Conservation (phyloP, 2,329 filamentous ascomycete species). For the Apiospora rasikravindrae region DNA sequence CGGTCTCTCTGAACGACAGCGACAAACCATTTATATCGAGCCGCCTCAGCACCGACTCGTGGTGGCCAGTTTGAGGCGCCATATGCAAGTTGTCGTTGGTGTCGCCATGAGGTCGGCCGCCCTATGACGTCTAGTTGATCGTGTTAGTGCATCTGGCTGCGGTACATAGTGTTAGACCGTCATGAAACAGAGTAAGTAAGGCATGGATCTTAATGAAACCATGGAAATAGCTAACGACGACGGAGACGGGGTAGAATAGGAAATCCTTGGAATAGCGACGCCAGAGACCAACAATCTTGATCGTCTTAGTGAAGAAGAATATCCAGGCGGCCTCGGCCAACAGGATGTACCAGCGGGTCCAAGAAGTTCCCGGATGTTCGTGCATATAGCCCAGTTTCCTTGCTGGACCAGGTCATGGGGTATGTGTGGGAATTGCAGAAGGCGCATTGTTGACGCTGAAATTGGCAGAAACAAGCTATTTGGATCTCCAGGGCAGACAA, state of each 20-base stretch:
- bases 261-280: slow-evolving; percentile 81
- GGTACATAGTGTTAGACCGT: neutral
- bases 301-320: slow-evolving; percentile 82
- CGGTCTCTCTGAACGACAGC: no score
- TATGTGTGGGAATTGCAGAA: no score
- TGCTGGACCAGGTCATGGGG: no score
- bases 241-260: slow-evolving; percentile 79
- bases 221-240: slow-evolving; percentile 91
- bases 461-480: neutral
- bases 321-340: slow-evolving; percentile 71
- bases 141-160: slow-evolving; percentile 26
- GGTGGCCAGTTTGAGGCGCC: slow-evolving; percentile 50
- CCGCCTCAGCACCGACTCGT: slow-evolving; percentile 34
- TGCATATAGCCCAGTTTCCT: no score
- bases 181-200: slow-evolving; percentile 69
- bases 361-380: no score
- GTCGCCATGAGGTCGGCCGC: slow-evolving; percentile 90
- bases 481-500: no score
- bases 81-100: slow-evolving; percentile 77
- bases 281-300: slow-evolving; percentile 89
- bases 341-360: slow-evolving; percentile 61
- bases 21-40: no score
- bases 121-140: slow-evolving; percentile 81
- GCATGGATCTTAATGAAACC: slow-evolving; percentile 92
- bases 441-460: no score